Percentiles rank a stretch among this genome's conserved stretches.
Conservation (phyloP, 306 rosid genomes). For the Vigna trinervia region DNA sequence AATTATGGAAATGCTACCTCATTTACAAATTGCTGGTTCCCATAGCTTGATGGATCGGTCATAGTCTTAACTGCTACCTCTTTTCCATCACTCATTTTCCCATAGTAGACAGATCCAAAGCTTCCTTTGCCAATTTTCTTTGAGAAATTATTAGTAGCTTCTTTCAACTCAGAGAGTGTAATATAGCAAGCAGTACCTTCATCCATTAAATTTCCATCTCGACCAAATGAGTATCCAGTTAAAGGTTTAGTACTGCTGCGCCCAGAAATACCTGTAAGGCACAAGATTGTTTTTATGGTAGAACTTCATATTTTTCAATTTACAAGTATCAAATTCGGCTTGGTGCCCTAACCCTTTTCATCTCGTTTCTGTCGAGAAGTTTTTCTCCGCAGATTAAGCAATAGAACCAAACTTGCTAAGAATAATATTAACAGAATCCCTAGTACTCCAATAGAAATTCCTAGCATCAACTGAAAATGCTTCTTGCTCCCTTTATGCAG, state of each 20-base stretch:
- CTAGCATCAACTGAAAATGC: constrained; percentile 70
- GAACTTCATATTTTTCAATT: constrained; percentile 18
- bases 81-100: constrained; percentile 95
- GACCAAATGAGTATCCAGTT: constrained; percentile 60
- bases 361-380: constrained; percentile 52
- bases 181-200: constrained; percentile 87
- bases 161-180: constrained; percentile 73
- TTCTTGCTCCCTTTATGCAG: constrained; percentile 61
- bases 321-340: neutral
- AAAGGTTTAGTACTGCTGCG: constrained; percentile 67
- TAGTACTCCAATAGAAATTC: constrained; percentile 69
- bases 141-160: constrained; percentile 74
- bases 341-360: constrained; percentile 60
- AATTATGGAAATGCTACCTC: constrained; percentile 63
- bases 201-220: constrained; percentile 70
- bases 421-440: constrained; percentile 58
- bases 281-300: constrained; percentile 42
- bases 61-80: constrained; percentile 97
- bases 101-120: constrained; percentile 94
- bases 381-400: constrained; percentile 56
- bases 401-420: constrained; percentile 61
- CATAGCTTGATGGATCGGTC: constrained; percentile 80
- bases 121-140: constrained; percentile 94
- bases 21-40: constrained; percentile 82
- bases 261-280: constrained; percentile 64